Base-by-base conservation (phyloP, 2,329 filamentous ascomycete species). In the Endoconidiophora laricicola region DNA sequence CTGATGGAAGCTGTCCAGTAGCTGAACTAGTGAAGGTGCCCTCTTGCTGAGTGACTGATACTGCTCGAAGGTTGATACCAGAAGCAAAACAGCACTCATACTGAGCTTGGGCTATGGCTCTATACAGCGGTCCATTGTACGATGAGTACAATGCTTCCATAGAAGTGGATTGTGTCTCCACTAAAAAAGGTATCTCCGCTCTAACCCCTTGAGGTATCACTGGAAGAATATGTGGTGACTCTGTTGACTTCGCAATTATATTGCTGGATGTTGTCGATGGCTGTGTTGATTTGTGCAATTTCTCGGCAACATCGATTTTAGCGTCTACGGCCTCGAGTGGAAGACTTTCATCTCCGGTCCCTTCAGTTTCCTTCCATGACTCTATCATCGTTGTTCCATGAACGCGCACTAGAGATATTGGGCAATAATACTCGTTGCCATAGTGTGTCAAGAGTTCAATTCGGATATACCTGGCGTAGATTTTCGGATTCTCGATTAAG, bases 301-400 rank as follows among this genome's bases (percentile, higher is more conserved):
- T 16, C 12, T 26, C 12, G 2, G 36, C 20, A 40, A 22, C 6
- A 22, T 50, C 18, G n/a, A 44, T 40, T n/a, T 39, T n/a, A 18
- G 42, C 20, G 14, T 43, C 24, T 1, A 37, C 16, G 12, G 46
- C 51, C 29, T 53, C 40, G 9, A 50, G n/a, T 12, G 44, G 36
- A 3, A 49, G 22, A 4, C 47, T 29, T 14, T 53, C 51, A 7
- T 53, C 51, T 18, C 29, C 29, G 16, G 44, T 50, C n/a, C 46
- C 44, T 44, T 93, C 86, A 51, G 84, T 81, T 50, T 94, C 84
- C 60, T 90, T 86, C 68, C 84, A 86, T 51, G 90, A 88, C 61
- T 98, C 87, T 58, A 96, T 78, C 79, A 98, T 83, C 69, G 94
- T 91, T 0, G 90, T 94, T 5, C 91, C 91, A 64, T 98, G 91